Evolutionary conservation across 192 early-diverging fungal species (phyloP).

Genomic region (Gaertneriomyces semiglobifer): DNA sequence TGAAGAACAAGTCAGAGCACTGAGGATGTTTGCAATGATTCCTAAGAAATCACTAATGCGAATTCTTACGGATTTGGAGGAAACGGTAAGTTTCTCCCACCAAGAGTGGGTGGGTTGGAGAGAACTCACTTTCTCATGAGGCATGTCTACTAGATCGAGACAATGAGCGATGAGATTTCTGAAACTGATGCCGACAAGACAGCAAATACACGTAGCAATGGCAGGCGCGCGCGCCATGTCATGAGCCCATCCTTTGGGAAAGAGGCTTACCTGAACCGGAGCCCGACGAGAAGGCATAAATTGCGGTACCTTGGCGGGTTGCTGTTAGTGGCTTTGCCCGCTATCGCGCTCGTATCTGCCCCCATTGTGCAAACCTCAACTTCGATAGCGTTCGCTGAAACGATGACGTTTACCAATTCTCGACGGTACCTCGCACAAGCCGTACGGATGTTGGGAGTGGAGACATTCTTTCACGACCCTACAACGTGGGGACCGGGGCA

Average conservation of each 20-base stretch:
- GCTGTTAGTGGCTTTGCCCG: slow-evolving; percentile 10
- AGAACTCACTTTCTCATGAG: neutral
- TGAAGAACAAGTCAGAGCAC: slow-evolving; percentile 25
- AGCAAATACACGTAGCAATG: neutral
- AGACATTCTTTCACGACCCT: slow-evolving; percentile 9
- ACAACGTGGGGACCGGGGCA: slow-evolving; percentile 25
- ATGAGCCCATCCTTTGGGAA: slow-evolving; percentile 11
- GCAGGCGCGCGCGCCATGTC: neutral
- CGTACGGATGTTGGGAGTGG: slow-evolving; percentile 3
- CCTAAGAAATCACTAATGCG: slow-evolving; percentile 23
- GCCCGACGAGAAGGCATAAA: slow-evolving; percentile 16
- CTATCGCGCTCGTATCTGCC: slow-evolving; percentile 7
- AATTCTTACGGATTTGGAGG: slow-evolving; percentile 30
- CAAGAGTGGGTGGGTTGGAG: no score
- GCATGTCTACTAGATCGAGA: slow-evolving; percentile 15
- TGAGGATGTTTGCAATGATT: slow-evolving; percentile 20
- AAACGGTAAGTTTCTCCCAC: slow-evolving; percentile 8
- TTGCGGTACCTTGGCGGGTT: slow-evolving; percentile 10
- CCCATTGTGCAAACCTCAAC: slow-evolving; percentile 18
- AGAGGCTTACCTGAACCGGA: slow-evolving; percentile 3
- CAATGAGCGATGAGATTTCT: slow-evolving; percentile 24
- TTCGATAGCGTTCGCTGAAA: slow-evolving; percentile 14
- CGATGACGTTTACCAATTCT: slow-evolving; percentile 22
- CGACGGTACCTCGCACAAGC: slow-evolving; percentile 19
- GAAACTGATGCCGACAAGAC: neutral